Evolutionary conservation across 352 stramenopile genomes (phyloP).

Genomic region (Globisporangium viniferum): DNA sequence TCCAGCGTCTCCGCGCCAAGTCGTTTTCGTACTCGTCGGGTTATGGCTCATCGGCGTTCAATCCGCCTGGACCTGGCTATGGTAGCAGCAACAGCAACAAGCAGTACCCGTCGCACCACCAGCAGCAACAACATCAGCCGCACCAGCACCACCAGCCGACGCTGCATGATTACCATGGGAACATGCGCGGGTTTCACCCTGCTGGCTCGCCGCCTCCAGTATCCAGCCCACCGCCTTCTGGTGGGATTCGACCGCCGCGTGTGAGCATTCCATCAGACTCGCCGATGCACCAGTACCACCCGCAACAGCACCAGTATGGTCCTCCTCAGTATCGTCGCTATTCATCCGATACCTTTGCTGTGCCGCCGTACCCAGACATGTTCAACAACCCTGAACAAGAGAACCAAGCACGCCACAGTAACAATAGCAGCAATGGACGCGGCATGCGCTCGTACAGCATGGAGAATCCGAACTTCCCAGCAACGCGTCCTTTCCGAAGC

Average conservation of each 20-base stretch:
- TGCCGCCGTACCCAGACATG: slow-evolving; percentile 59
- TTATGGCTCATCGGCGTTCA: slow-evolving; percentile 50
- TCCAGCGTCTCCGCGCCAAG: slow-evolving; percentile 64
- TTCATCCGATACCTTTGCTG: slow-evolving; percentile 64
- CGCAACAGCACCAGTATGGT: slow-evolving; percentile 19
- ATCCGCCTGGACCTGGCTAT: slow-evolving; percentile 1
- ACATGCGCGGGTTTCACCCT: slow-evolving; percentile 52
- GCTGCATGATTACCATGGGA: slow-evolving; percentile 55
- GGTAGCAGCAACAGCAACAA: slow-evolving; percentile 33
- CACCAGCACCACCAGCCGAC: slow-evolving; percentile 23
- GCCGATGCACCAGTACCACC: slow-evolving; percentile 60
- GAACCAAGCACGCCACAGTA: slow-evolving; percentile 39
- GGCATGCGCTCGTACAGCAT: slow-evolving; percentile 74
- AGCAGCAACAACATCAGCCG: slow-evolving; percentile 35
- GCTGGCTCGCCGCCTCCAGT: slow-evolving; percentile 31
- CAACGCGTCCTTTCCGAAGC: slow-evolving; percentile 57
- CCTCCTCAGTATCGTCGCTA: slow-evolving; percentile 65
- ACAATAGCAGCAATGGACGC: slow-evolving; percentile 34
- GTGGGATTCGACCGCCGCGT: slow-evolving; percentile 52
- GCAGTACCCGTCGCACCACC: slow-evolving; percentile 49
- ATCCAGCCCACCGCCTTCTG: slow-evolving; percentile 27
- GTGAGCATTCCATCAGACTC: slow-evolving; percentile 67
- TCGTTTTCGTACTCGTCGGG: slow-evolving; percentile 75
- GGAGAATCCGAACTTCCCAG: slow-evolving; percentile 57
- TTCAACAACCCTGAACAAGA: slow-evolving; percentile 46